Percentiles rank a stretch among this genome's conserved stretches.
phyloP scores from a whole-genome alignment of 495 filamentous ascomycete species.

The Hypoxylon lienhwacheense region DNA sequence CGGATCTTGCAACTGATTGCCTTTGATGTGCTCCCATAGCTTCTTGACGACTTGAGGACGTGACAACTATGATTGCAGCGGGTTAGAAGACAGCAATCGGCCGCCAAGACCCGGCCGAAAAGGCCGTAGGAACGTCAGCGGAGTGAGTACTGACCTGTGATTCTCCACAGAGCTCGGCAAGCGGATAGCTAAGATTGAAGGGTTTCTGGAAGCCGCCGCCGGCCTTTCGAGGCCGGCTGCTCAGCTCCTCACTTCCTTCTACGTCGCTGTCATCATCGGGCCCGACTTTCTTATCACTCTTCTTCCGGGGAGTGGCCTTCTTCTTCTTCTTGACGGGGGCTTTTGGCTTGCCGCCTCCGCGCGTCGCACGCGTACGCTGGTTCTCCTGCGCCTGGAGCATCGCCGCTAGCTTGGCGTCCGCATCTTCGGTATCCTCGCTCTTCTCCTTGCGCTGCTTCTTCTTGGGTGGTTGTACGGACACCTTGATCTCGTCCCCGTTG shows the following conservation, averaged over 20 bases:
- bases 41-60: conserved; percentile 94
- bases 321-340: conserved; percentile 71
- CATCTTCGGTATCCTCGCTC: conserved; percentile 56
- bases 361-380: conserved; percentile 66
- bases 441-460: conserved; percentile 61
- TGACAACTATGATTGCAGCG: conserved; percentile 66
- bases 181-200: conserved; percentile 53
- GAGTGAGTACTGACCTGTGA: conserved; percentile 51
- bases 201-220: conserved; percentile 56
- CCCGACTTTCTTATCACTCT: conserved; percentile 75
- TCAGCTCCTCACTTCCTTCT: conserved; percentile 60
- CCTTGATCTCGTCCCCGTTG: conserved; percentile 52
- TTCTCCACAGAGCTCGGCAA: conserved; percentile 59
- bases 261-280: conserved; percentile 79
- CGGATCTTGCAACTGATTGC: conserved; percentile 83
- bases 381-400: conserved; percentile 93
- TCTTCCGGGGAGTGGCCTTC: conserved; percentile 49
- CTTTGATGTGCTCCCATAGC: conserved; percentile 92
- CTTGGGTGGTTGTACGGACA: conserved; percentile 54
- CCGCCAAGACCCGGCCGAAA: neutral
- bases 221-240: conserved; percentile 52
- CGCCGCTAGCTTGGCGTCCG: conserved; percentile 82
- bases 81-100: conserved; percentile 2
- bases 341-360: conserved; percentile 62
- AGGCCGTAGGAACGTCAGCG: neutral